Conservation (phyloP, 805 yeast genomes). For the Candida bentonensis region DNA sequence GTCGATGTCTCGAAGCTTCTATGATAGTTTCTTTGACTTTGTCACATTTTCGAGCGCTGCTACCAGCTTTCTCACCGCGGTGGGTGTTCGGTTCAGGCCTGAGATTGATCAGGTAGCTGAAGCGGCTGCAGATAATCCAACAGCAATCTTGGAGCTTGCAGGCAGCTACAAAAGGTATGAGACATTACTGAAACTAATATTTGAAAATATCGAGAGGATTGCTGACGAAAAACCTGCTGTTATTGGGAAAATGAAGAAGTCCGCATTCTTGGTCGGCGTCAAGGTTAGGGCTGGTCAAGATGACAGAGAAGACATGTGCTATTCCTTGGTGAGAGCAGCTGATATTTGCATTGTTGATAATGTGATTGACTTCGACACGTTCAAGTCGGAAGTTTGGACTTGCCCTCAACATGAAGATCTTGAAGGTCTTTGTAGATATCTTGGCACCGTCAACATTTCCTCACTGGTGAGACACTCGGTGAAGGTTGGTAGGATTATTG, state of each 20-base stretch:
- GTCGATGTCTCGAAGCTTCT: slow-evolving; percentile 5
- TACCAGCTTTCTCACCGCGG: slow-evolving; percentile 17
- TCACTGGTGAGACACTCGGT: slow-evolving; percentile 14
- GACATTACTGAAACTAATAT: slow-evolving; percentile 7
- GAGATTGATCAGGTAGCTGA: slow-evolving; percentile 18
- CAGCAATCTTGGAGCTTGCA: slow-evolving; percentile 13
- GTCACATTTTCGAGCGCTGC: slow-evolving; percentile 13
- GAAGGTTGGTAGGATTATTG: slow-evolving; percentile 14
- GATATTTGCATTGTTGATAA: slow-evolving; percentile 24
- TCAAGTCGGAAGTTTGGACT: slow-evolving; percentile 17
- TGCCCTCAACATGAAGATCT: slow-evolving; percentile 22
- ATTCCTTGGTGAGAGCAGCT: slow-evolving; percentile 14
- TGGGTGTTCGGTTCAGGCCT: slow-evolving; percentile 24
- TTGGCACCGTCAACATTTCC: slow-evolving; percentile 21
- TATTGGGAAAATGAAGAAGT: slow-evolving; percentile 13
- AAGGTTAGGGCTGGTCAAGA: slow-evolving; percentile 2
- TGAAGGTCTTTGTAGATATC: slow-evolving; percentile 17
- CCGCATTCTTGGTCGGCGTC: slow-evolving; percentile 19
- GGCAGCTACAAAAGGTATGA: slow-evolving; percentile 13
- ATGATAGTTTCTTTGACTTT: slow-evolving; percentile 16
- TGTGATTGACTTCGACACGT: slow-evolving; percentile 22
- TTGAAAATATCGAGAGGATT: slow-evolving; percentile 4
- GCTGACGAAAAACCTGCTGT: slow-evolving; percentile 11
- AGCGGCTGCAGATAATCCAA: slow-evolving; percentile 15
- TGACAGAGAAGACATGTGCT: slow-evolving; percentile 5